These are phyloP conservation scores for Neoarthrinium moseri DNA, from an alignment of 2,329 filamentous ascomycete genomes.

Conservation along the genomic window DNA sequence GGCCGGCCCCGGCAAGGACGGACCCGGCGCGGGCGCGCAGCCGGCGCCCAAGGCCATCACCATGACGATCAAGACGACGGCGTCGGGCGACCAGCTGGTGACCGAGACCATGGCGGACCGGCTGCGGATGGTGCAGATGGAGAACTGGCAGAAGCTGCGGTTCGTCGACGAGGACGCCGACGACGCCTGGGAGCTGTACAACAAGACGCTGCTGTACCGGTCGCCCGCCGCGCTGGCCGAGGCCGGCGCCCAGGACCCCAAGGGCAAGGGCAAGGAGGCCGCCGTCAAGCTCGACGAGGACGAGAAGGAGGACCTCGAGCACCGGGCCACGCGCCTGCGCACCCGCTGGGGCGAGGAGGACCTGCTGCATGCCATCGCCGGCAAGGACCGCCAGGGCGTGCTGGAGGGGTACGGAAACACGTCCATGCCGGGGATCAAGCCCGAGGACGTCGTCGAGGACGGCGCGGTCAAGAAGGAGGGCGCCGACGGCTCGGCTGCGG, in stretches of 20 bases:
- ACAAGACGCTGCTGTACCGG: conserved; percentile 65
- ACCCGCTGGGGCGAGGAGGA: conserved; percentile 27
- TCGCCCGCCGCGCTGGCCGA: conserved; percentile 11
- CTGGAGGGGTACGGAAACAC: conserved; percentile 19
- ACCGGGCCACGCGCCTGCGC: conserved; percentile 17
- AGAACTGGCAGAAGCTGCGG: conserved; percentile 75
- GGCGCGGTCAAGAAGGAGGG: conserved; percentile 26
- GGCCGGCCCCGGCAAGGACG: conserved; percentile 26
- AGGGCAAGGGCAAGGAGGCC: conserved; percentile 20
- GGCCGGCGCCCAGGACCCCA: conserved; percentile 13
- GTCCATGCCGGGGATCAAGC: conserved; percentile 12
- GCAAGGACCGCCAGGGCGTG: conserved; percentile 22
- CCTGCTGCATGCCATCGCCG: conserved; percentile 29
- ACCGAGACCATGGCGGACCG: conserved; percentile 74
- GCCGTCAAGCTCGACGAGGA: conserved; percentile 16
- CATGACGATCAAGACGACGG: conserved; percentile 79
- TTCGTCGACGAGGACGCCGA: conserved; percentile 81
- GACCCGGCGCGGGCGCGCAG: conserved; percentile 30
- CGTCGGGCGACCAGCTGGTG: conserved; percentile 63
- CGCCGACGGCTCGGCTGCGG: conserved; percentile 5
- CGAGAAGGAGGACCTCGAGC: conserved; percentile 14
- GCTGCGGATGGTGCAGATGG: conserved; percentile 74
- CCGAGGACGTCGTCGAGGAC: conserved; percentile 16
- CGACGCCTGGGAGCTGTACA: conserved; percentile 73
- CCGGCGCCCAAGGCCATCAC: conserved; percentile 73